Evolutionary conservation across 192 early-diverging fungal species (phyloP), one percentile per base, ranked within the genome.

Genomic region (Allomyces arbusculus): DNA sequence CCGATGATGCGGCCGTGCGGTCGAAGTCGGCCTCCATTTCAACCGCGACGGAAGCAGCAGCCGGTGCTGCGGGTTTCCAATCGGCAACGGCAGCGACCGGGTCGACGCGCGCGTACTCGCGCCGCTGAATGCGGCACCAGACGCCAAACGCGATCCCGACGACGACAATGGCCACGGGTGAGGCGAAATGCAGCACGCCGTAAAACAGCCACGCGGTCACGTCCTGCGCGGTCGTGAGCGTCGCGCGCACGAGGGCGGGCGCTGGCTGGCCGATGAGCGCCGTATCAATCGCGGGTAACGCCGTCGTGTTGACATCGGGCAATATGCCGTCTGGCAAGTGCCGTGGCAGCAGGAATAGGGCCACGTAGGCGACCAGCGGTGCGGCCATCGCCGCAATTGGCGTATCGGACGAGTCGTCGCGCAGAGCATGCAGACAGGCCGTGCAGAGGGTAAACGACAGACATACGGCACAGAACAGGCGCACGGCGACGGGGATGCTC

Each of bases 191-290:
- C 16, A 86, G 64, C 22, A 88, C 73, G 23, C 87, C 87, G 66
- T 88, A 88, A 14, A 85, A 85, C 24, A 88, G 64, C 78, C 85
- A 88, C 4, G 83, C 81, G 22, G 84, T 66, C 10, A 87, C 66
- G 74, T 88, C 87, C 43, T 78, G 33, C 33, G 33, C 20, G 50
- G 12, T n/a, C 50, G 50, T 20, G 12, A n/a, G 2, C 12, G 50
- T 20, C 3, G 50, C 50, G 16, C 16, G 16, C 12, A 58, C 12
- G 12, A 58, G 12, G 3, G 12, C 50, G 4, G 50, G 12, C 20
- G 50, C 50, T 16, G 50, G 12, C 50, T 58, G 33, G 33, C 50
- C 50, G 16, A 58, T 2, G 12, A 58, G 20, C 50, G 50, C 50
- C 50, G 16, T 14, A 58, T 58, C 50, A n/a, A n/a, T n/a, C 50